Evolutionary conservation across 257 asterid species (phyloP), one percentile per base, ranked within the genome.

Genomic region (Primulina eburnea): DNA sequence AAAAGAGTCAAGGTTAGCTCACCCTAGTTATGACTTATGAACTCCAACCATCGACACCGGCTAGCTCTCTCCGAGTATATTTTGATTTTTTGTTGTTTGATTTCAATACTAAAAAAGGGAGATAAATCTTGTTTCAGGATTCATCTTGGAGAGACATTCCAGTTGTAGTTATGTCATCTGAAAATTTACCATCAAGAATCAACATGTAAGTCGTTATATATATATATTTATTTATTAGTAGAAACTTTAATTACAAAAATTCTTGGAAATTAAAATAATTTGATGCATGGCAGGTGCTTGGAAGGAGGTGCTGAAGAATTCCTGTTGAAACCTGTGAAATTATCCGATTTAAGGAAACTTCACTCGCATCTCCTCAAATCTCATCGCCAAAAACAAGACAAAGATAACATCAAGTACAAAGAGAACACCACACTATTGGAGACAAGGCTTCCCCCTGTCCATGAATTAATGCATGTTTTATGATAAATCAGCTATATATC

Each of bases 281-380:
- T 28, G 55, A 17, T 14, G 20, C 57, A 50, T 17, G 21, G 21
- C 69, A 84, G 90, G 90, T 85, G 90, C 26, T 73, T 85, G 76
- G 90, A 85, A 77, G 90, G 83, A 69, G 90, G 88, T 37, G 90
- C 90, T 34, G 82, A 81, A 81, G 86, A 81, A 62, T 85, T 83
- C 73, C 76, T 85, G n/a, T 24, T 85, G 80, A 85, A 85, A 29
- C 90, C 90, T 3, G 88, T 85, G 60, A 83, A 81, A 26, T 56
- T 82, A 68, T 79, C 88, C 16, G 90, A 85, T 40, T 65, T 85
- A 28, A 79, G 75, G 72, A 85, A 81, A 72, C 75, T 85, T 37
- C 90, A 81, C 10, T 79, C 85, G 0, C 77, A 81, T 62, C 77
- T 82, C 8, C 71, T 76, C 34, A 74, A 50, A 1, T 30, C 57